These are phyloP conservation scores for Zygosaccharomyces pseudorouxii DNA, from an alignment of 805 yeast species.

Conservation along the genomic window DNA sequence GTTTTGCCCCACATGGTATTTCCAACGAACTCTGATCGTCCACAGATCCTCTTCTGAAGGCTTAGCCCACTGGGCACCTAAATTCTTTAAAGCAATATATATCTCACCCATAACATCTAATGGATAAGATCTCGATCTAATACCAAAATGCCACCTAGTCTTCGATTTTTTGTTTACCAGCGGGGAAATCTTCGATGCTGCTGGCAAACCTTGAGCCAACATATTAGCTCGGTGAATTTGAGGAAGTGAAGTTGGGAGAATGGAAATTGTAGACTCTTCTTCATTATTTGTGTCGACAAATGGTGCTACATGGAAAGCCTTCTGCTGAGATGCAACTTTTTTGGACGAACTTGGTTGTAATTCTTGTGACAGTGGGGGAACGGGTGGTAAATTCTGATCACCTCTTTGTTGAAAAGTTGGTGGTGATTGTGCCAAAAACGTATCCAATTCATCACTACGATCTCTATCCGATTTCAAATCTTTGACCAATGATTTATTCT, in stretches of 20 bases:
- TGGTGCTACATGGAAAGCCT: constrained; percentile 34
- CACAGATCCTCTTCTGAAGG: constrained; percentile 93
- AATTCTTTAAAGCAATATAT: constrained; percentile 83
- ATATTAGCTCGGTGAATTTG: constrained; percentile 91
- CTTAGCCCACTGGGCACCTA: constrained; percentile 96
- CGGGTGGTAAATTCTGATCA: constrained; percentile 4
- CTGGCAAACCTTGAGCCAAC: constrained; percentile 57
- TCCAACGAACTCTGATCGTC: constrained; percentile 96
- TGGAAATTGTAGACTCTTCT: constrained; percentile 74
- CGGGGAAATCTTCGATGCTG: constrained; percentile 46
- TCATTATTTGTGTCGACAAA: constrained; percentile 32
- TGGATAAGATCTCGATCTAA: constrained; percentile 92
- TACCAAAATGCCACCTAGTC: constrained; percentile 98
- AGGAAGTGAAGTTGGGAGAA: constrained; percentile 89
- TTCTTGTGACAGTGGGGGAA: constrained; percentile 7
- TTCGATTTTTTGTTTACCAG: constrained; percentile 76
- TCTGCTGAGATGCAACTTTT: constrained; percentile 25
- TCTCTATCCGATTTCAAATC: constrained; percentile 50
- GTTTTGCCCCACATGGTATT: constrained; percentile 47
- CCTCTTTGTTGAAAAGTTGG: constrained; percentile 42
- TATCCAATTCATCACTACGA: constrained; percentile 48
- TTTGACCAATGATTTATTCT: constrained; percentile 64
- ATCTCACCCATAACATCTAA: constrained; percentile 98
- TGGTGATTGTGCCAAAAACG: constrained; percentile 56
- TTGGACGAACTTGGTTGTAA: constrained; percentile 9